Conservation (phyloP, 208 protist species). For the Naegleria lovaniensis region DNA sequence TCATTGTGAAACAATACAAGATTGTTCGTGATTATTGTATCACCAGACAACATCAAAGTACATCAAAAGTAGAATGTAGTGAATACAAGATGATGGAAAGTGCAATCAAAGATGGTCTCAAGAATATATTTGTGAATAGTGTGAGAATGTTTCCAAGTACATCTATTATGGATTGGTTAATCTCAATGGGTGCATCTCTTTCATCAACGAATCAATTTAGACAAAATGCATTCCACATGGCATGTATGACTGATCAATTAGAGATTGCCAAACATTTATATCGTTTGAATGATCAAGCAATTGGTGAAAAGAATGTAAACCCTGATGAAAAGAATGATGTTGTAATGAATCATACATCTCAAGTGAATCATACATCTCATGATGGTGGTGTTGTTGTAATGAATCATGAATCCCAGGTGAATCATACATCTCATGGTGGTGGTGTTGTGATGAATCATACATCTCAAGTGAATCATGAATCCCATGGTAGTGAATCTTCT, state of each 20-base stretch:
- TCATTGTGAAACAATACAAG: neutral
- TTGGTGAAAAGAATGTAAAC: too few species aligned
- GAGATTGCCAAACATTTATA: neutral
- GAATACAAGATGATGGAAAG: neutral
- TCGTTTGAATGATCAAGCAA: neutral
- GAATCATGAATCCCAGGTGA: too few species aligned
- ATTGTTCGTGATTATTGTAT: neutral
- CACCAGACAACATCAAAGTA: neutral
- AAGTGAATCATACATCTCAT: too few species aligned
- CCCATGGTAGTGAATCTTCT: too few species aligned
- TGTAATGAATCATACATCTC: too few species aligned
- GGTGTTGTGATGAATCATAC: too few species aligned
- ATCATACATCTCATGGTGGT: too few species aligned
- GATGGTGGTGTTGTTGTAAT: too few species aligned
- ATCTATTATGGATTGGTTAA: neutral
- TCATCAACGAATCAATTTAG: neutral
- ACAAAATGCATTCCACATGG: slow-evolving; percentile 14
- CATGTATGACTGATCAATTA: slow-evolving; percentile 3
- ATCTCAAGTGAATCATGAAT: too few species aligned
- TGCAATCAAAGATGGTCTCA: neutral
- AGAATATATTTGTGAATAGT: slow-evolving; percentile 11
- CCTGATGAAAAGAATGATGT: too few species aligned
- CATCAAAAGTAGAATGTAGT: neutral
- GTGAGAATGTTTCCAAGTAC: neutral
- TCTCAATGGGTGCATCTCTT: neutral